Base-by-base conservation (phyloP, 371 early-diverging fungal genomes). In the Dinochytrium kinnereticum region DNA sequence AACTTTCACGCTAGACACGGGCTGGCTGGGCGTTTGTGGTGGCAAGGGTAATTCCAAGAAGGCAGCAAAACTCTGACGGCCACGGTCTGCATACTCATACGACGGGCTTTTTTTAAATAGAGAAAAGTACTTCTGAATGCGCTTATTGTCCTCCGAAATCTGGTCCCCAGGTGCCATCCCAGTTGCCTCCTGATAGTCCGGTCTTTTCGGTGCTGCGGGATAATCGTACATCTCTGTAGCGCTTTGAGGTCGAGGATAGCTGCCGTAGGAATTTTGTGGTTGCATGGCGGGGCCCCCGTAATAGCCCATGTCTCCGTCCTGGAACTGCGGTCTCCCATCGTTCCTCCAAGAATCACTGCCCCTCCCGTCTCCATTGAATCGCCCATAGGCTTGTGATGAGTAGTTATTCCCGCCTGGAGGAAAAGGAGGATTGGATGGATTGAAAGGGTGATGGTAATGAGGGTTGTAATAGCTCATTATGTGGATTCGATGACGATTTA, bases 1-100 rank as follows among this genome's bases (percentile, higher is more conserved):
- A 21, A 68, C 34, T 19, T 24, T 55, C 5, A 61, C 5, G 37
- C 36, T 21, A 17, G 15, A 17, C 59, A 70, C 33, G 39, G 26
- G 3, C 21, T 66, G 1, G 31, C 59, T 30, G 13, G 64, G 37
- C 2, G 40, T 28, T 0, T 40, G 55, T 2, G 59, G 36, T 17
- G 59, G 37, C 33, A 38, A 49, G n/a, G 78, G 78, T 15, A 78
- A 64, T 28, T 71, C 78, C 13, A 78, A 39, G 2, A 64, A 64
- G 13, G 64, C 38, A 19, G 24, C 5, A 3, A 70, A 57, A 19
- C 33, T 1, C 2, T 17, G 40, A 1, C 71, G 38, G 31, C 13
- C 1, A 31, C 17, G 5, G 7, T 71, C 71, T 3, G 24, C 17
- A 38, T 49, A 71, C 15, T 44, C 33, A 31, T 64, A 61, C 2